phyloP scores from a whole-genome alignment of 1,139 yeast genomes.

The Geotrichum candidum region DNA sequence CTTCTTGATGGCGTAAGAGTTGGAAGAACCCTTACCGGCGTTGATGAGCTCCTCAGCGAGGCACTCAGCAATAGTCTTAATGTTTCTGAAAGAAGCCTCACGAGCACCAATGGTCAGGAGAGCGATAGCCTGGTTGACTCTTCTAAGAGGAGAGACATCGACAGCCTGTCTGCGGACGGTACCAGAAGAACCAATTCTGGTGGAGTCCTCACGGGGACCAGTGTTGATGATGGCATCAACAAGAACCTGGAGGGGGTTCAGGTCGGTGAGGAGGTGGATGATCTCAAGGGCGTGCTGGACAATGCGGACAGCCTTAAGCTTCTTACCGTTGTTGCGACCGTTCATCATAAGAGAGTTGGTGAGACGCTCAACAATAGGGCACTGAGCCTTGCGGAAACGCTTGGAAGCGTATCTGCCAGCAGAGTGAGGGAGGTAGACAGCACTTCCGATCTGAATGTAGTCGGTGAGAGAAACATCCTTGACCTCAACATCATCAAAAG shows the following conservation, averaged over 20 bases:
- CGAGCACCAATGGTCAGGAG: slow-evolving; percentile 99
- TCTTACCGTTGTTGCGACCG: slow-evolving; percentile 99
- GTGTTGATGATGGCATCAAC: slow-evolving; percentile 99
- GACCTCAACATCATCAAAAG: slow-evolving; percentile 94
- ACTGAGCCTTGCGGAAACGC: slow-evolving; percentile 99
- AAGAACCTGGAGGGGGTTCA: slow-evolving; percentile 98
- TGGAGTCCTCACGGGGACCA: slow-evolving; percentile 99
- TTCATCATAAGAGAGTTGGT: slow-evolving; percentile 99
- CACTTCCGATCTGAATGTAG: slow-evolving; percentile 96
- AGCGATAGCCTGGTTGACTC: slow-evolving; percentile 99
- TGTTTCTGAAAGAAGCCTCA: slow-evolving; percentile 99
- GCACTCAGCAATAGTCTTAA: slow-evolving; percentile 99
- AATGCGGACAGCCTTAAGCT: slow-evolving; percentile 99
- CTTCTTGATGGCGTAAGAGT: slow-evolving; percentile 99
- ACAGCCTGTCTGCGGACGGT: slow-evolving; percentile 99
- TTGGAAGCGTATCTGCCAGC: slow-evolving; percentile 99
- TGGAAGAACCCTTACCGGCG: slow-evolving; percentile 99
- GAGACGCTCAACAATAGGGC: slow-evolving; percentile 98
- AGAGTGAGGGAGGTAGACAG: slow-evolving; percentile 97
- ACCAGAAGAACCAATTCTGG: slow-evolving; percentile 99
- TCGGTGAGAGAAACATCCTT: slow-evolving; percentile 98
- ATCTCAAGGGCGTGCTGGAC: slow-evolving; percentile 98
- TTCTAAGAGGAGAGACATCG: slow-evolving; percentile 99
- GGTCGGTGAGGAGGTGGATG: slow-evolving; percentile 95
- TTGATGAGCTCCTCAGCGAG: slow-evolving; percentile 99